phyloP scores from a whole-genome alignment of 2,329 filamentous ascomycete genomes.

The Arachnomyces sp. region DNA sequence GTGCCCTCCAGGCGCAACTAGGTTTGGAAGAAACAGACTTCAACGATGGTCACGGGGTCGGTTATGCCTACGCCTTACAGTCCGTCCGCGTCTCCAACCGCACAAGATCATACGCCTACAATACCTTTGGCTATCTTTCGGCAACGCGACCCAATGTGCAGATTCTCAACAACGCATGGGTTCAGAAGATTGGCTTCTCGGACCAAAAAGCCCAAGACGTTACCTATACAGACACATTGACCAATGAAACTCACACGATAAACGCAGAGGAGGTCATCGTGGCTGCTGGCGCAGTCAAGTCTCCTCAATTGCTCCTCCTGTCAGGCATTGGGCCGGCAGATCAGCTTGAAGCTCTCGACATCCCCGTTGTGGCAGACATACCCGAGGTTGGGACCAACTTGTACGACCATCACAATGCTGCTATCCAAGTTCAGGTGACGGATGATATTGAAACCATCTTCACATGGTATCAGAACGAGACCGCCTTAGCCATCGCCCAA shows the following conservation, averaged over 20 bases:
- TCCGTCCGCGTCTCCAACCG: background rate
- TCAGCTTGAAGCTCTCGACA: constrained; percentile 24
- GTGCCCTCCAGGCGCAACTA: constrained; percentile 16
- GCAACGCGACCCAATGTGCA: background rate
- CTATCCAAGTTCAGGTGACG: background rate
- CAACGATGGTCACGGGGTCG: constrained; percentile 17
- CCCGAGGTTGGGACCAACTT: constrained; percentile 21
- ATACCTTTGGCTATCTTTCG: background rate
- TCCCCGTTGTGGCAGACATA: constrained; percentile 16
- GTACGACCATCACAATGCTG: constrained; percentile 14
- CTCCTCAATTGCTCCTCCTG: constrained; percentile 27
- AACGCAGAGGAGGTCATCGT: constrained; percentile 27
- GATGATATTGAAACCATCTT: too few species aligned
- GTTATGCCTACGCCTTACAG: background rate
- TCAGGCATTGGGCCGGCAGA: constrained; percentile 27
- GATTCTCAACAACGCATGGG: background rate
- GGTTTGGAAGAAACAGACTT: constrained; percentile 14
- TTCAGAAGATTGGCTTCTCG: background rate
- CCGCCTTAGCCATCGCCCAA: constrained; percentile 28
- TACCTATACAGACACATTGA: background rate
- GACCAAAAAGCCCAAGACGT: background rate
- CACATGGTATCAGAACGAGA: too few species aligned
- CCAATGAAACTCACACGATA: constrained; percentile 14
- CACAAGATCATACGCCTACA: background rate
- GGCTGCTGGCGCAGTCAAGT: constrained; percentile 24